Evolutionary conservation across 2,329 filamentous ascomycete genomes (phyloP), one percentile per base, ranked within the genome.

Genomic region (Ophiostoma sp.): DNA sequence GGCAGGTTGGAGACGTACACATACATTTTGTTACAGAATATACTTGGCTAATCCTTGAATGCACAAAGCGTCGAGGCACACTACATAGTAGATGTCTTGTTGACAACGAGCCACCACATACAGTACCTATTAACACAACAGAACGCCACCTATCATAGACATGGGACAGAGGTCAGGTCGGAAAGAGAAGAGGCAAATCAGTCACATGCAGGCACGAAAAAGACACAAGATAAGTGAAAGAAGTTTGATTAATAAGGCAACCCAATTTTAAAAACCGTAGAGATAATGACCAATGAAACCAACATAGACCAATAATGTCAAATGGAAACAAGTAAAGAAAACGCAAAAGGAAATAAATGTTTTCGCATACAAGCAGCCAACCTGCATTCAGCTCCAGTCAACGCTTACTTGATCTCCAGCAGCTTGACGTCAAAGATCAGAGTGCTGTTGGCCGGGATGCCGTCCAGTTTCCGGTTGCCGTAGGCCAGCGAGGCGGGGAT

Each of bases 391-490:
- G 27, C 27, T 39, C 10, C 10, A 39, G 36, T 39, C 36, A 11
- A 39, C 52, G 52, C 52, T 84, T 89, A 94, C 85, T 93, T 93
- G 81, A 93, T 92, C 81, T 91, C 89, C 69, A 94, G 83, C 69
- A 94, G 84, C 86, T 94, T 95, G 77, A 95, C 86, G 80, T 99
- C 96, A 80, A 99, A 99, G 79, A 91, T 87, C 80, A 99, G 83
- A 75, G 90, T 92, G 80, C 93, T 94, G 87, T 98, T 97, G 76
- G 85, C 86, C 33, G 95, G 95, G 76, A 99, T 98, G 75, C 91
- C 93, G 68, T 93, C 91, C 33, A 91, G 81, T 73, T 86, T 84
- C 83, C 92, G 90, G 82, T 87, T 93, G 81, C 96, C 95, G 80
- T 99, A 99, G 76, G 91, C 96, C 71, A 94, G 88, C 76, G 90